Evolutionary conservation across 352 stramenopile genomes (phyloP).

Genomic region (Phytophthora niederhauseri): DNA sequence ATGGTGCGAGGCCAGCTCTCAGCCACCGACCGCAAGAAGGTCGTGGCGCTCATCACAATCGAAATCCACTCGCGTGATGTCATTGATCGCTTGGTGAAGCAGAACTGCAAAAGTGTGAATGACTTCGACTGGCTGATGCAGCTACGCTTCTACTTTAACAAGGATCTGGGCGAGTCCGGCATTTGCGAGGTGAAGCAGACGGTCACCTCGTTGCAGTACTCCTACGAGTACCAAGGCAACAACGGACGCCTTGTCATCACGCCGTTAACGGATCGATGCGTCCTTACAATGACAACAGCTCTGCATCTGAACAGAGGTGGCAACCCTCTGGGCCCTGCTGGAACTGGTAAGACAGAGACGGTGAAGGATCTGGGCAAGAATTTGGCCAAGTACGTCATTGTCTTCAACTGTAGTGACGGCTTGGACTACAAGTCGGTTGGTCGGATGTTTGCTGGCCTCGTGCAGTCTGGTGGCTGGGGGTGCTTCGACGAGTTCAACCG

Average conservation of each 20-base stretch:
- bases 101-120: slow-evolving; percentile 91
- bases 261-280: slow-evolving; percentile 92
- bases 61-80: slow-evolving; percentile 97
- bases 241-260: slow-evolving; percentile 93
- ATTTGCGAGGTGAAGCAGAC: slow-evolving; percentile 91
- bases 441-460: slow-evolving; percentile 93
- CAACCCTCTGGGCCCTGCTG: slow-evolving; percentile 91
- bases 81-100: slow-evolving; percentile 94
- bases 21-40: slow-evolving; percentile 94
- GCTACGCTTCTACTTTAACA: slow-evolving; percentile 88
- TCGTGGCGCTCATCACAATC: slow-evolving; percentile 97
- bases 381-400: slow-evolving; percentile 94
- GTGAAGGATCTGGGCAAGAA: slow-evolving; percentile 96
- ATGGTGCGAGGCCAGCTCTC: slow-evolving; percentile 92
- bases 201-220: slow-evolving; percentile 85
- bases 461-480: slow-evolving; percentile 93
- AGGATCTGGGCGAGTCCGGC: slow-evolving; percentile 76
- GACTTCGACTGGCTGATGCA: slow-evolving; percentile 94
- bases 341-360: slow-evolving; percentile 95
- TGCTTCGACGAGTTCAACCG: slow-evolving; percentile 97
- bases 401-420: slow-evolving; percentile 96
- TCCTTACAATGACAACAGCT: slow-evolving; percentile 94
- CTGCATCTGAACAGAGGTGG: slow-evolving; percentile 92
- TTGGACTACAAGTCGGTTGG: slow-evolving; percentile 95
- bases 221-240: slow-evolving; percentile 89